A percentile compares a stretch with the other conserved stretches of the same genome.
phyloP scores from a whole-genome alignment of 495 filamentous ascomycete species.

The Talaromyces nanjingensis region DNA sequence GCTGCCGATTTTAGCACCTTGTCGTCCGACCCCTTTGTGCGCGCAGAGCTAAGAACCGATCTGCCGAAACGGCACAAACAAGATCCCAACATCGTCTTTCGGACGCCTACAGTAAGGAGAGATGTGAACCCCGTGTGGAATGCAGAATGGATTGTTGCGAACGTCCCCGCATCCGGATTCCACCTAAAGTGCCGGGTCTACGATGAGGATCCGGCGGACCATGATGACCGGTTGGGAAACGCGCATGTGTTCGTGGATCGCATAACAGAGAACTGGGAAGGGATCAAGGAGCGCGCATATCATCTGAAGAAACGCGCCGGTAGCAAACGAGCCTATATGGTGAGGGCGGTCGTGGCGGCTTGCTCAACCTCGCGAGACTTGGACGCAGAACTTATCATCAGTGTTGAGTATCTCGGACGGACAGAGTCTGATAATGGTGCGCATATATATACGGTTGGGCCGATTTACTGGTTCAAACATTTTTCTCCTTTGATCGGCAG shows the following conservation, averaged over 20 bases:
- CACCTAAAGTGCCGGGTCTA: constrained; percentile 72
- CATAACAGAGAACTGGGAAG: constrained; percentile 59
- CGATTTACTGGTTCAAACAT: constrained; percentile 74
- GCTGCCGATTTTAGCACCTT: constrained; percentile 68
- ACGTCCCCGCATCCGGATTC: constrained; percentile 73
- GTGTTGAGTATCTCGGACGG: constrained; percentile 65
- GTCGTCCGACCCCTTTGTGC: constrained; percentile 79
- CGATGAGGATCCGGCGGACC: constrained; percentile 83
- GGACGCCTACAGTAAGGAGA: constrained; percentile 67
- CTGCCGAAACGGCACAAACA: constrained; percentile 72
- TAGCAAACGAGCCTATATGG: constrained; percentile 75
- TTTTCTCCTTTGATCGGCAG: constrained; percentile 85
- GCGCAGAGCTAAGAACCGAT: constrained; percentile 56
- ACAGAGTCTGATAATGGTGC: constrained; percentile 65
- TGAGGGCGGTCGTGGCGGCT: constrained; percentile 56
- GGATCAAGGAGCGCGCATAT: constrained; percentile 56
- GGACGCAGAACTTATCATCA: constrained; percentile 57
- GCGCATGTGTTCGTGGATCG: constrained; percentile 55
- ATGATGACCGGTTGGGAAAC: constrained; percentile 83
- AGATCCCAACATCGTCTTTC: constrained; percentile 61
- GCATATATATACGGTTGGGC: constrained; percentile 70
- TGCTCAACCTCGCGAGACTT: constrained; percentile 47
- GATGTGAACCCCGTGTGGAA: constrained; percentile 74
- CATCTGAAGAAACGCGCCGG: constrained; percentile 75
- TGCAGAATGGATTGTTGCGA: constrained; percentile 77